Percentiles rank a stretch among this genome's conserved stretches.
Evolutionary conservation across 75 land plant genomes (phyloP).

Genomic region (Selaginella moellendorffii): DNA sequence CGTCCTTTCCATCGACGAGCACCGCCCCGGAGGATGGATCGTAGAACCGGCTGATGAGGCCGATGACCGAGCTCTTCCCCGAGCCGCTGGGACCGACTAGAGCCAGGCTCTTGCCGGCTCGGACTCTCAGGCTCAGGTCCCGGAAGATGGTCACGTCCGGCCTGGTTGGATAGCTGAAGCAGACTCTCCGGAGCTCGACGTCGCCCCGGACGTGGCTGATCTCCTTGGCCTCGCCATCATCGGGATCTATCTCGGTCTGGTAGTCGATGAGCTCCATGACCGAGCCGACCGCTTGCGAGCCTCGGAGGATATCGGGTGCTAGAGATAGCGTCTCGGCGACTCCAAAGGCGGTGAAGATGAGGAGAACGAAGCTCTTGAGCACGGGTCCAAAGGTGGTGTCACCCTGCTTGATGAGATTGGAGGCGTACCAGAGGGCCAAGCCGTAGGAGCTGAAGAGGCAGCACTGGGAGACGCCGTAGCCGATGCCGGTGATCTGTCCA

Average conservation of each 20-base stretch:
- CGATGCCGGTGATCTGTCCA: background rate
- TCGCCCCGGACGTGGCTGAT: background rate
- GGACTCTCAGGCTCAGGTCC: background rate
- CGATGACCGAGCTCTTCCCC: constrained; percentile 1
- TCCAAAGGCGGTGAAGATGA: constrained; percentile 3
- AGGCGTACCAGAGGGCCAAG: background rate
- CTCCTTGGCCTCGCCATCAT: background rate
- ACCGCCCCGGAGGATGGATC: background rate
- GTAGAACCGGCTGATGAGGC: background rate
- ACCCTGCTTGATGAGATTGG: background rate
- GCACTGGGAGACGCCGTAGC: constrained; percentile 3
- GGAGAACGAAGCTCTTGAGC: constrained; percentile 2
- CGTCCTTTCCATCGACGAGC: background rate
- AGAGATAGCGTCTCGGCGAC: constrained; percentile 1
- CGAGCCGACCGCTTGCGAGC: background rate
- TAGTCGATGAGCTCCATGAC: background rate
- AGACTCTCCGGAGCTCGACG: background rate
- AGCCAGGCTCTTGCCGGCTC: background rate
- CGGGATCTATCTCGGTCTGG: background rate
- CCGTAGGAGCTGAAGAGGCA: constrained; percentile 4
- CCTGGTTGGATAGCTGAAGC: background rate
- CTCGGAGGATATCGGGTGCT: background rate
- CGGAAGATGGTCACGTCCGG: background rate
- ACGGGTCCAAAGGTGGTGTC: background rate
- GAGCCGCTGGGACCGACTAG: background rate